phyloP scores from a whole-genome alignment of 495 filamentous ascomycete species.

The Sporormia fimetaria region DNA sequence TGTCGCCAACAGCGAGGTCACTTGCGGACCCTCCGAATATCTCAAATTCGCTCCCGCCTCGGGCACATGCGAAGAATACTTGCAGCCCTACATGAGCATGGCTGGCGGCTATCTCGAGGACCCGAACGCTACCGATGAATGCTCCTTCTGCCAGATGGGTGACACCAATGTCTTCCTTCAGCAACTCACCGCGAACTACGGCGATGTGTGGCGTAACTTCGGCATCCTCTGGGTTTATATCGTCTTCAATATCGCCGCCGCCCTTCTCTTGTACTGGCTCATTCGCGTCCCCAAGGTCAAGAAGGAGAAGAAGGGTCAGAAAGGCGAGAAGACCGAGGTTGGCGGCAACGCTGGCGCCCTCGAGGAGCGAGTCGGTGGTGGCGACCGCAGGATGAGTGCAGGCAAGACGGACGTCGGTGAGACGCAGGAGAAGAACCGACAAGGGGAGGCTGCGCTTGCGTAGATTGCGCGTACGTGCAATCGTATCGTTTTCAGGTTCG shows the following conservation, averaged over 20 bases:
- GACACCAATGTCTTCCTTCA: conserved; percentile 32
- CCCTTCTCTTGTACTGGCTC: conserved; percentile 33
- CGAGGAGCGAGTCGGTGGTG: conserved; percentile 1
- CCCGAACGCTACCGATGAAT: conserved; percentile 25
- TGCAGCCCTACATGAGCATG: conserved; percentile 20
- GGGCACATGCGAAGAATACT: conserved; percentile 31
- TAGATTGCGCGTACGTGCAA: neutral
- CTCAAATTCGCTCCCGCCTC: conserved; percentile 29
- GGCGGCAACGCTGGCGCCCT: neutral
- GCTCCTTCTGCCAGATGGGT: conserved; percentile 30
- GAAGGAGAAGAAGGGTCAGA: conserved; percentile 23
- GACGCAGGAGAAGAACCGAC: neutral
- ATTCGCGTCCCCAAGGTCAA: conserved; percentile 32
- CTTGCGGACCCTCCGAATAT: conserved; percentile 34
- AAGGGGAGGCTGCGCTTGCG: neutral
- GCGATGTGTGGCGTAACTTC: conserved; percentile 34
- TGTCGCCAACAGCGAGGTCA: conserved; percentile 31
- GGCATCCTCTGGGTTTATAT: conserved; percentile 42
- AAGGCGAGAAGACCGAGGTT: conserved; percentile 10
- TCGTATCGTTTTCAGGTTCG: neutral
- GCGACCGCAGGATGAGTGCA: neutral
- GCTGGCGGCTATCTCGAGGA: conserved; percentile 28
- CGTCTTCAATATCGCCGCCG: conserved; percentile 32
- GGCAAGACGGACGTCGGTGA: neutral
- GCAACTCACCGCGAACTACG: conserved; percentile 26